Percentiles rank a stretch among this genome's conserved stretches.
Evolutionary conservation across 768 basidiomycete genomes (phyloP).

Genomic region (Panaeolus cyanescens): DNA sequence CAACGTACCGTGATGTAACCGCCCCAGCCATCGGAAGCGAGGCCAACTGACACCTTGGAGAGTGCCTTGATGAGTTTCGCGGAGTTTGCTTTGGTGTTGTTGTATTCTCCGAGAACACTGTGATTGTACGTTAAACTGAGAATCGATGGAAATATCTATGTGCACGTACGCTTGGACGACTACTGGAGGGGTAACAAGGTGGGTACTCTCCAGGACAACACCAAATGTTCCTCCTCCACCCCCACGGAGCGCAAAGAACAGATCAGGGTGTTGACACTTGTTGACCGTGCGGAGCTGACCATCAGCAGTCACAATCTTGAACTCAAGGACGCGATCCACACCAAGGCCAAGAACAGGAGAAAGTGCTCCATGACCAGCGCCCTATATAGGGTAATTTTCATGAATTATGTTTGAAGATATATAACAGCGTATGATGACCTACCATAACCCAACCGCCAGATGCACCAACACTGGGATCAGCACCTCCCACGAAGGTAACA

Average conservation of each 20-base stretch:
- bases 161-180: constrained; percentile 11
- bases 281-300: constrained; percentile 34
- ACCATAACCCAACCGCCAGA: constrained; percentile 46
- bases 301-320: constrained; percentile 39
- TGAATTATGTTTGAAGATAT: too few species aligned
- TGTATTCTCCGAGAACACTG: background rate
- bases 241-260: constrained; percentile 50
- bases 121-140: background rate
- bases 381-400: too few species aligned
- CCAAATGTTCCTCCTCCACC: constrained; percentile 26
- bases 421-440: constrained; percentile 37
- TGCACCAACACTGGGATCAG: constrained; percentile 43
- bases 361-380: constrained; percentile 45
- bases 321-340: constrained; percentile 46
- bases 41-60: background rate
- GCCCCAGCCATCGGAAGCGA: constrained; percentile 21
- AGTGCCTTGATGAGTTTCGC: background rate
- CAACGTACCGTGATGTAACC: constrained; percentile 20
- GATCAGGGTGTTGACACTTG: constrained; percentile 38
- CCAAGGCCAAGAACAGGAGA: constrained; percentile 46
- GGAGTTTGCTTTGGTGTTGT: constrained; percentile 1
- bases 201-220: constrained; percentile 15
- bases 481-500: constrained; percentile 45
- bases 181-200: background rate
- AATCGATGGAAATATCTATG: background rate